Evolutionary conservation across 2,329 filamentous ascomycete species (phyloP).

Genomic region (Hypomyces rosellus): DNA sequence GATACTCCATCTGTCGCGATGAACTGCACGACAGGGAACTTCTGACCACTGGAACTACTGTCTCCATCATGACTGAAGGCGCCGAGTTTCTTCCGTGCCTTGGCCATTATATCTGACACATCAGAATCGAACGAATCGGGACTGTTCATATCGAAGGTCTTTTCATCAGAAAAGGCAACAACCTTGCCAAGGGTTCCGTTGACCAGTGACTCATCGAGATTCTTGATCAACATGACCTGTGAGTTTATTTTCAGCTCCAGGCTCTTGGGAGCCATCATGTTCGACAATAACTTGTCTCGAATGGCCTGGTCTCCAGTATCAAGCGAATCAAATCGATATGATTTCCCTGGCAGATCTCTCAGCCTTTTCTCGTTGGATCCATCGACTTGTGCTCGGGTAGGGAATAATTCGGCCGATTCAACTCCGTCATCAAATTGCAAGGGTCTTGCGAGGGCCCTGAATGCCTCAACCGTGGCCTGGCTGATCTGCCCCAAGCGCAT

Average conservation of each 20-base stretch:
- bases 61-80: slow-evolving; percentile 38
- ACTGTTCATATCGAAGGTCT: slow-evolving; percentile 31
- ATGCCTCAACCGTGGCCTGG: slow-evolving; percentile 67
- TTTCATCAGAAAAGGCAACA: slow-evolving; percentile 36
- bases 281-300: slow-evolving; percentile 72
- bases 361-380: slow-evolving; percentile 74
- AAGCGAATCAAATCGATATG: slow-evolving; percentile 61
- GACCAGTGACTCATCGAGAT: slow-evolving; percentile 87
- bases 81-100: slow-evolving; percentile 52
- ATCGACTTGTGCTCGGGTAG: slow-evolving; percentile 85
- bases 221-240: slow-evolving; percentile 99
- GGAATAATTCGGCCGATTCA: slow-evolving; percentile 75
- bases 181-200: slow-evolving; percentile 92
- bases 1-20: slow-evolving; percentile 64
- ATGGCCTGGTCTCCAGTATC: slow-evolving; percentile 68
- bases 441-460: slow-evolving; percentile 65
- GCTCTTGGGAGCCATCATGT: slow-evolving; percentile 84
- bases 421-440: slow-evolving; percentile 69
- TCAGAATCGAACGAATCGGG: slow-evolving; percentile 40
- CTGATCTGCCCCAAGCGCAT: slow-evolving; percentile 86
- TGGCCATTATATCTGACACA: slow-evolving; percentile 36
- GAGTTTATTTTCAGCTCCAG: slow-evolving; percentile 84
- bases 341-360: slow-evolving; percentile 60
- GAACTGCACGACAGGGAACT: slow-evolving; percentile 83
- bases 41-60: slow-evolving; percentile 41